phyloP scores from a whole-genome alignment of 768 basidiomycete genomes.

The Gymnopilus junonius region DNA sequence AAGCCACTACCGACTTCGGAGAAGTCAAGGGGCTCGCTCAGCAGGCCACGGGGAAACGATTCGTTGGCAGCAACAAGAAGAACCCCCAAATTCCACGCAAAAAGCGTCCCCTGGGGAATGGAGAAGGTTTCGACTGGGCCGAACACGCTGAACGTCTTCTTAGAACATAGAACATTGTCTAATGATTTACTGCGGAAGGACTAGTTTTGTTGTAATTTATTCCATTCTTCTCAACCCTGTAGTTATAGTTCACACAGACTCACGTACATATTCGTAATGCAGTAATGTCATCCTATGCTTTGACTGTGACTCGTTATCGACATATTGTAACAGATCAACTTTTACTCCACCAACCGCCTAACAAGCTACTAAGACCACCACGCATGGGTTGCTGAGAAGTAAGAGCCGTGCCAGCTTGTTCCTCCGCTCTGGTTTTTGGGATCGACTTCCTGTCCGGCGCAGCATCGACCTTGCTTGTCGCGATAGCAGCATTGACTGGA shows the following conservation, averaged over 20 bases:
- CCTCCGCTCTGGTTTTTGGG: conserved; percentile 61
- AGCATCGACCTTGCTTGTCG: conserved; percentile 31
- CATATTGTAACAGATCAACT: conserved; percentile 3
- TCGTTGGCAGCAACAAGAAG: conserved; percentile 33
- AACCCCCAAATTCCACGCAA: conserved; percentile 21
- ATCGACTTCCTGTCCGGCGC: conserved; percentile 50
- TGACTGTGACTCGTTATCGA: not conserved
- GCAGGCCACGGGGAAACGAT: conserved; percentile 48
- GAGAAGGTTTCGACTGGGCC: conserved; percentile 49
- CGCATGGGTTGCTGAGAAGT: conserved; percentile 47
- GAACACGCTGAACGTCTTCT: conserved; percentile 39
- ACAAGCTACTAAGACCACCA: conserved; percentile 65
- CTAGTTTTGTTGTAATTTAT: conserved; percentile 9
- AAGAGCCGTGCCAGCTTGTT: conserved; percentile 52
- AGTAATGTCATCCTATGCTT: not conserved
- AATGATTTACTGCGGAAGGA: not conserved
- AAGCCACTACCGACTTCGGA: conserved; percentile 71
- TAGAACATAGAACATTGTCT: conserved; percentile 3
- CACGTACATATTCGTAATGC: not conserved
- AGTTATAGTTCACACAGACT: not conserved
- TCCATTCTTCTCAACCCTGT: conserved; percentile 5
- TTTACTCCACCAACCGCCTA: conserved; percentile 87
- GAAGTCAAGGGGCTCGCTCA: conserved; percentile 75
- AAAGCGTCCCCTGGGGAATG: conserved; percentile 40
- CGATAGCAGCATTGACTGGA: conserved; percentile 20